A percentile compares a stretch with the other conserved stretches of the same genome.
Conservation (phyloP, 83 land plant species). For the Larix sibirica region DNA sequence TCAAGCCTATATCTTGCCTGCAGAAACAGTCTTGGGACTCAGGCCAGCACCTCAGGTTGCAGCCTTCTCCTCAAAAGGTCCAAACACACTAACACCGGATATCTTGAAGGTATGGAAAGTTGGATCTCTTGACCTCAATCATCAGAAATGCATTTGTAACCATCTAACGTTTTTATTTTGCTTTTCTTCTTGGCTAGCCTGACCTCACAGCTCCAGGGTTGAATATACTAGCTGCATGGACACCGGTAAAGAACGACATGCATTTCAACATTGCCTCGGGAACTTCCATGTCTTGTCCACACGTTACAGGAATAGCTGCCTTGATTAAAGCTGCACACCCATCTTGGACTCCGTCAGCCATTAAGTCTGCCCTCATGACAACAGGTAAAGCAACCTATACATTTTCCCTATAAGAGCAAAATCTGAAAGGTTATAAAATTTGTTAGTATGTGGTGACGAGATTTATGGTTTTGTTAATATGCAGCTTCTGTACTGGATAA, state of each 20-base stretch:
- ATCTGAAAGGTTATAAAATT: background rate
- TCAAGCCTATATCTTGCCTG: conserved; percentile 32
- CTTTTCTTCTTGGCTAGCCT: conserved; percentile 36
- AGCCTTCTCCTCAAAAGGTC: conserved; percentile 70
- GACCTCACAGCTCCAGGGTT: conserved; percentile 71
- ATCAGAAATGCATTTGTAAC: conserved; percentile 6
- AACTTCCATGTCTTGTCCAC: conserved; percentile 76
- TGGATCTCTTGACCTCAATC: background rate
- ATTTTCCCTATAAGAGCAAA: background rate
- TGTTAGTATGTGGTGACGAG: background rate
- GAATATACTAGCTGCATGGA: conserved; percentile 74
- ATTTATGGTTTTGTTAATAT: conserved; percentile 4
- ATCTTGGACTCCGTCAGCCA: conserved; percentile 70
- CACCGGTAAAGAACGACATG: conserved; percentile 42
- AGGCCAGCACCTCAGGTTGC: conserved; percentile 55
- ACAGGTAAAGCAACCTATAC: conserved; percentile 34
- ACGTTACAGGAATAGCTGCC: conserved; percentile 58
- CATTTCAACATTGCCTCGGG: conserved; percentile 65
- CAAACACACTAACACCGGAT: conserved; percentile 57
- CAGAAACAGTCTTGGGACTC: conserved; percentile 55
- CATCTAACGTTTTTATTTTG: background rate
- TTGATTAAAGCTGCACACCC: conserved; percentile 62
- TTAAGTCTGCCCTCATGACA: conserved; percentile 71
- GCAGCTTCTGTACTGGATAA: conserved; percentile 53
- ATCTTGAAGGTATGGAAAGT: conserved; percentile 57